phyloP scores from a whole-genome alignment of 176 grass and related monocot species.

The Calamus simplicifolius region DNA sequence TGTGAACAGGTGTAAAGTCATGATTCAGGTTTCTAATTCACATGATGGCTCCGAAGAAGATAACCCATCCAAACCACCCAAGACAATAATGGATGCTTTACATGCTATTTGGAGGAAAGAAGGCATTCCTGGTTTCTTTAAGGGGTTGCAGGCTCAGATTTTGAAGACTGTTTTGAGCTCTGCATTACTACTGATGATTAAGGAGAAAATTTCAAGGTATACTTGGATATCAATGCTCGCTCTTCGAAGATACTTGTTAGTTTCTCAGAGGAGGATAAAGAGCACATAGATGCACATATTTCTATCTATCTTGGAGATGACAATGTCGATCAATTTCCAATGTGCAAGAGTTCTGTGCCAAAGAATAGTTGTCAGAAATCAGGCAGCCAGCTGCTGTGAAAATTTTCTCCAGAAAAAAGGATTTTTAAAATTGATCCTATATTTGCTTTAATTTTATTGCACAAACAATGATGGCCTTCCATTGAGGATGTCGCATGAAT shows the following conservation, averaged over 20 bases:
- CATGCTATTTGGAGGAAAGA: conserved; percentile 80
- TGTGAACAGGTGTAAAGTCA: conserved; percentile 76
- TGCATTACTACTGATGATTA: conserved; percentile 94
- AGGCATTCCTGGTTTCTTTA: conserved; percentile 89
- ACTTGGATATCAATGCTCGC: conserved; percentile 88
- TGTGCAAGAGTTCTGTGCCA: background rate
- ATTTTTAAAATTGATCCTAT: too few species aligned
- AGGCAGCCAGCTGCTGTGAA: too few species aligned
- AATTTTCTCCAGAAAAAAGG: too few species aligned
- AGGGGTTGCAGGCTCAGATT: conserved; percentile 87
- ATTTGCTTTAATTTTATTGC: too few species aligned
- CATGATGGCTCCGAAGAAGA: conserved; percentile 27
- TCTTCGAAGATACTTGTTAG: conserved; percentile 47
- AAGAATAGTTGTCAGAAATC: too few species aligned
- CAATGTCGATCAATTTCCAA: background rate
- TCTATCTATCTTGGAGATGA: background rate
- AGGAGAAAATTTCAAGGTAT: conserved; percentile 88
- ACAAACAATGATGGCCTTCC: too few species aligned
- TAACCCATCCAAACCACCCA: conserved; percentile 38
- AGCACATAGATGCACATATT: conserved; percentile 24
- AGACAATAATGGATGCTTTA: conserved; percentile 69
- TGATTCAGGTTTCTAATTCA: conserved; percentile 76
- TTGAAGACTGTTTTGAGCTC: conserved; percentile 95
- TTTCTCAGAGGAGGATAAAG: conserved; percentile 61
- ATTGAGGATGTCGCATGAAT: too few species aligned